Conservation (phyloP, 768 basidiomycete genomes). For the Dictyophora rubrovolvata region DNA sequence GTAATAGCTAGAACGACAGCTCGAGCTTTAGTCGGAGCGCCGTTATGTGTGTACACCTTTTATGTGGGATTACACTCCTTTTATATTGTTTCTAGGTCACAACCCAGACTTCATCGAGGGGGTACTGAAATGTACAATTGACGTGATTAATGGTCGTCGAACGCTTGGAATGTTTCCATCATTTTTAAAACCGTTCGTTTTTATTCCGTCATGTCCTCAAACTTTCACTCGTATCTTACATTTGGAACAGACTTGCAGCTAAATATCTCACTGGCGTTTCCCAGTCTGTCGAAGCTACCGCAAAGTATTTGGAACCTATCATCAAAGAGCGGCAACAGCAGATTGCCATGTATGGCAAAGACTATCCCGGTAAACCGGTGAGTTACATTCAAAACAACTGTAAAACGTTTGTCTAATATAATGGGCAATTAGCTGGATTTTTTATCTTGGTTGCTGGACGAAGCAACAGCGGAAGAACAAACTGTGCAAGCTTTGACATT, state of each 20-base stretch:
- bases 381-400: constrained; percentile 9
- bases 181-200: constrained; percentile 9
- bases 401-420: neutral
- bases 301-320: constrained; percentile 4
- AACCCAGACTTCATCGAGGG: constrained; percentile 5
- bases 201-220: constrained; percentile 13
- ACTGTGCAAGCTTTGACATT: neutral
- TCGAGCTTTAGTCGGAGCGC: constrained; percentile 39
- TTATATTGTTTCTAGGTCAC: constrained; percentile 1
- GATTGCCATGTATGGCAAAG: constrained; percentile 2
- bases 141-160: neutral
- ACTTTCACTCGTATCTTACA: constrained; percentile 10
- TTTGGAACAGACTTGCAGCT: neutral
- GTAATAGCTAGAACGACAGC: constrained; percentile 34
- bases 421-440: neutral
- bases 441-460: constrained; percentile 4
- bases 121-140: neutral
- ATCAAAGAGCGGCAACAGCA: constrained; percentile 9
- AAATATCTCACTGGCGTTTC: neutral
- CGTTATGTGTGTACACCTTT: constrained; percentile 28
- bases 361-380: constrained; percentile 13
- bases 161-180: constrained; percentile 5
- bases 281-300: neutral
- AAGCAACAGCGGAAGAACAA: neutral
- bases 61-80: neutral